Base-by-base conservation (phyloP, 2,329 filamentous ascomycete genomes). In the Fusarium mexicanum region DNA sequence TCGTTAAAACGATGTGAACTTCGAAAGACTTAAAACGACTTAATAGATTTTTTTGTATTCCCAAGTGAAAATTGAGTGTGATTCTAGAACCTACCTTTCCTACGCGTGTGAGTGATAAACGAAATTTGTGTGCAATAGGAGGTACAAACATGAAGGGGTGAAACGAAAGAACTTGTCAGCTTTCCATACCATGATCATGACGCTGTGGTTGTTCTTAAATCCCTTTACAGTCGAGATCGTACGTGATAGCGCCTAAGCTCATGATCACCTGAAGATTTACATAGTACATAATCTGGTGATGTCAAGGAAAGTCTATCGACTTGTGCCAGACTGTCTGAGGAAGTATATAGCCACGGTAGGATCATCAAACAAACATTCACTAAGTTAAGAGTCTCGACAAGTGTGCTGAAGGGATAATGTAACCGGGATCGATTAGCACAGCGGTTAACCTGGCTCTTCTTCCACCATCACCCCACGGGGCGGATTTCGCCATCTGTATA, bases 31-130 rank as follows among this genome's bases (percentile, higher is more conserved):
- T 76, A 77, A 78, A 77, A 74, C 44, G 67, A 71, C 31, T 64
- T 73, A 76, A 77, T 78, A 78, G 76, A 78, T 74, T 74, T 75
- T 76, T 66, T 77, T 48, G 20, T 69, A 69, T 71, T 74, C 37
- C 59, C 69, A 46, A 26, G n/a, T 37, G 33, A 40, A 7, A 26
- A 47, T 40, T 40, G 38, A 20, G 16, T 57, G n/a, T 61, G 26
- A 44, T 29, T 38, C 18, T 47, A 33, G 6, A 35, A 24, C 13
- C 6, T 24, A 12, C 9, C n/a, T 18, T 22, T 26, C 12, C 31
- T 44, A 14, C 38, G 38, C 16, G 35, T 20, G 24, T n/a, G 51
- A 29, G 35, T 22, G 16, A 31, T n/a, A 31, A 18, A n/a, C 51
- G 14, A 41, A 40, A 31, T 41, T 22, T 29, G 11, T 55, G 38